phyloP scores from a whole-genome alignment of 768 basidiomycete genomes.

The Candolleomyces aberdarensis region DNA sequence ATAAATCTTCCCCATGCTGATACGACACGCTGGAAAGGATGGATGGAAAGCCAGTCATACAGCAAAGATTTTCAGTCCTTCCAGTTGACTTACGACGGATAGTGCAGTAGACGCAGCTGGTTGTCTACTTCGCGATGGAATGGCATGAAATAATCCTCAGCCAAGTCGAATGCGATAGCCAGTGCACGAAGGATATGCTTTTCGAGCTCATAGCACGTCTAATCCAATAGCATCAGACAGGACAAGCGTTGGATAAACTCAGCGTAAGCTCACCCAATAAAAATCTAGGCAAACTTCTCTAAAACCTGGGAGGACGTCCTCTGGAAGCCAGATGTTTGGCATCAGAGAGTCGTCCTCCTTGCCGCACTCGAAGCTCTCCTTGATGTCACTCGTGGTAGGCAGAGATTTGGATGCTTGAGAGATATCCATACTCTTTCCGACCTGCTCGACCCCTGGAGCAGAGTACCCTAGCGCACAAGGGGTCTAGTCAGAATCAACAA shows the following conservation, averaged over 20 bases:
- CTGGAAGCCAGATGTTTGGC: conserved; percentile 60
- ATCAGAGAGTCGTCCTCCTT: conserved; percentile 40
- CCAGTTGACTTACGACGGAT: conserved; percentile 34
- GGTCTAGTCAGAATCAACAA: background rate
- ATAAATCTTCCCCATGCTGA: conserved; percentile 33
- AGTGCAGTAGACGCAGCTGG: conserved; percentile 56
- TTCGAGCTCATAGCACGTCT: conserved; percentile 43
- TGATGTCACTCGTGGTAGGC: conserved; percentile 34
- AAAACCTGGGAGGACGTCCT: conserved; percentile 50
- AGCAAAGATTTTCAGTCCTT: background rate
- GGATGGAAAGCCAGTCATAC: background rate
- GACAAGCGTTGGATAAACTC: background rate
- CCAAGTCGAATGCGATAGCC: conserved; percentile 40
- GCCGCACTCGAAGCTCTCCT: conserved; percentile 57
- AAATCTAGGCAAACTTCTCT: conserved; percentile 49
- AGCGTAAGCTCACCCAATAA: conserved; percentile 37
- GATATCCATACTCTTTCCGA: conserved; percentile 33
- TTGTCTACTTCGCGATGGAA: conserved; percentile 46
- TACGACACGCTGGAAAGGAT: conserved; percentile 25
- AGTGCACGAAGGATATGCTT: conserved; percentile 45
- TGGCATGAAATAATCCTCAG: conserved; percentile 42
- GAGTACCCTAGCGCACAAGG: conserved; percentile 30
- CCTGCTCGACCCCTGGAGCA: conserved; percentile 36
- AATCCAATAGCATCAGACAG: background rate
- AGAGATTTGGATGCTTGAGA: conserved; percentile 23